Evolutionary conservation across 768 basidiomycete genomes (phyloP).

Genomic region (Podaxis pistillaris): DNA sequence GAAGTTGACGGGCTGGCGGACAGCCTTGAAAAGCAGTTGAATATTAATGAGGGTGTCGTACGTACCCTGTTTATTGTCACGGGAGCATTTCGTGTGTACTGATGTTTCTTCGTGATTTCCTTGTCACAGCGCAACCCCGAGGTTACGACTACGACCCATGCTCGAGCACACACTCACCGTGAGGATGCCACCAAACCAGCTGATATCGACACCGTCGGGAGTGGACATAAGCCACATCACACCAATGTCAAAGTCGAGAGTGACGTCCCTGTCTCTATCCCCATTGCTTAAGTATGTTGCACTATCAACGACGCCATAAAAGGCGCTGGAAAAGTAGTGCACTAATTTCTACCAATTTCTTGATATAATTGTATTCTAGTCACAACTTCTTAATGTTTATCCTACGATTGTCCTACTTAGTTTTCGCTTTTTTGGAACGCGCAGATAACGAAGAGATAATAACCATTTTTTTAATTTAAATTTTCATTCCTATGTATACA

Average conservation of each 20-base stretch:
- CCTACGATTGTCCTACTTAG: neutral
- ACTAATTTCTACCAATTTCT: neutral
- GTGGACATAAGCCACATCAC: neutral
- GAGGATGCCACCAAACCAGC: neutral
- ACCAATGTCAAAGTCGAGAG: neutral
- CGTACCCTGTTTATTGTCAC: neutral
- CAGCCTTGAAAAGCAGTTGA: constrained; percentile 19
- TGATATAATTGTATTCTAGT: neutral
- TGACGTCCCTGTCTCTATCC: neutral
- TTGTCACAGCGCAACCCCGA: neutral
- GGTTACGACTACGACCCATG: neutral
- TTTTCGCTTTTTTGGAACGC: neutral
- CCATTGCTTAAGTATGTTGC: neutral
- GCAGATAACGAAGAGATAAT: neutral
- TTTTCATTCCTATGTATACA: neutral
- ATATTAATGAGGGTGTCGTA: constrained; percentile 12
- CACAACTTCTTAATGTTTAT: neutral
- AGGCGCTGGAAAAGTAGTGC: neutral
- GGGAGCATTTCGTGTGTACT: too few relatives aligned
- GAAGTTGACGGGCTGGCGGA: constrained; percentile 26
- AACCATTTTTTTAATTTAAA: neutral
- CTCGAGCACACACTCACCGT: neutral
- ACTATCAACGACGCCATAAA: neutral
- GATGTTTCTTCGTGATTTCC: neutral
- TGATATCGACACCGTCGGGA: neutral